These are phyloP conservation scores for Solanum corneliomulleri DNA, from an alignment of 257 asterid species.

Conservation along the genomic window DNA sequence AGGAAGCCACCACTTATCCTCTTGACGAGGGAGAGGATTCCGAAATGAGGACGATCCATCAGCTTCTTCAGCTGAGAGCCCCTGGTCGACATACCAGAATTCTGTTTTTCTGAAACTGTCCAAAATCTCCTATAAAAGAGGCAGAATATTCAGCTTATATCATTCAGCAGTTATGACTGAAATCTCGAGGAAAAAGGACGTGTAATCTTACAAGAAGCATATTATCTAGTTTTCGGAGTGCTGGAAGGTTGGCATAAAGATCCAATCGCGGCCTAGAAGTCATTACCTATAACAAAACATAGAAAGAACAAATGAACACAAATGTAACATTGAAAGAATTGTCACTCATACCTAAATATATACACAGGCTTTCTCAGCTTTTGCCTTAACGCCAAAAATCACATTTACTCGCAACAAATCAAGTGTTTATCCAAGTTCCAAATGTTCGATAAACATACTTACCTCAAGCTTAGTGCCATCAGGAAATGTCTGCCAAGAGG, in stretches of 20 bases:
- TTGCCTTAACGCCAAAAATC: background rate
- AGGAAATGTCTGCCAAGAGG: constrained; percentile 68
- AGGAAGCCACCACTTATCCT: constrained; percentile 91
- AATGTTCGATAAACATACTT: background rate
- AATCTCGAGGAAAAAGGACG: background rate
- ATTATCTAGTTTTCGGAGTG: constrained; percentile 68
- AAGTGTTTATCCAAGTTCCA: background rate
- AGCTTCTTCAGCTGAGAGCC: constrained; percentile 25
- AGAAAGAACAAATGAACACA: background rate
- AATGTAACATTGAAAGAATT: background rate
- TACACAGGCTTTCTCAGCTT: background rate
- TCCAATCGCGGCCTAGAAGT: constrained; percentile 62
- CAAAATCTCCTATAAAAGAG: constrained; percentile 44
- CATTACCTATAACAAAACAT: constrained; percentile 44
- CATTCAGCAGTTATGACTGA: background rate
- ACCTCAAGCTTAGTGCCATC: constrained; percentile 83
- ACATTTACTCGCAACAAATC: background rate
- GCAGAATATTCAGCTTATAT: background rate
- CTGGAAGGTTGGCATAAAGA: constrained; percentile 69
- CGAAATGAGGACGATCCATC: constrained; percentile 24
- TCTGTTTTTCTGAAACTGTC: constrained; percentile 47
- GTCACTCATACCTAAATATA: background rate
- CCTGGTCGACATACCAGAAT: constrained; percentile 82
- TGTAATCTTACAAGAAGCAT: constrained; percentile 60
- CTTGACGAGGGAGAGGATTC: constrained; percentile 7